Conservation (phyloP, 208 protist species). For the Naegleria gruberi region DNA sequence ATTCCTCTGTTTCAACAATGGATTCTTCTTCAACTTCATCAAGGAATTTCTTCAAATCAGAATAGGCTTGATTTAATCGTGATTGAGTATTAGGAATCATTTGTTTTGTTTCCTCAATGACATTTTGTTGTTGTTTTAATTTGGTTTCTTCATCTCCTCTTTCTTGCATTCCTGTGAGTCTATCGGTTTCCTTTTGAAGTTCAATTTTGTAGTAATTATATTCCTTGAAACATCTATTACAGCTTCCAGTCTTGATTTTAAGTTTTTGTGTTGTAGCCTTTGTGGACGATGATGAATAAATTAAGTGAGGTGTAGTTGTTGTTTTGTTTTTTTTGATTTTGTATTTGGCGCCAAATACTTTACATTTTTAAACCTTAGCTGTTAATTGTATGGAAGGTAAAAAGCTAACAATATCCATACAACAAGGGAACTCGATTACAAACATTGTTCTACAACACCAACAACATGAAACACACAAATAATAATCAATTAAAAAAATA, state of each 20-base stretch:
- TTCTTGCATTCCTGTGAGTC: neutral
- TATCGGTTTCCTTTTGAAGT: neutral
- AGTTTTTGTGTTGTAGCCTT: neutral
- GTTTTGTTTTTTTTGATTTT: neutral
- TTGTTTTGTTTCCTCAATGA: neutral
- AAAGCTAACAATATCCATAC: too few species aligned
- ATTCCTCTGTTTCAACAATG: neutral
- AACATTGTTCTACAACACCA: too few species aligned
- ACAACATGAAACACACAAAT: too few species aligned
- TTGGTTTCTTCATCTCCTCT: neutral
- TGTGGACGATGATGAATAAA: too few species aligned
- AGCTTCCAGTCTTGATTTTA: neutral
- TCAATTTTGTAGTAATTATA: neutral
- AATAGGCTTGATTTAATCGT: neutral
- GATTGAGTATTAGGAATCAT: neutral
- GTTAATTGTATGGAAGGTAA: too few species aligned
- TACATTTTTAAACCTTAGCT: too few species aligned
- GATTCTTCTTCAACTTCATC: neutral
- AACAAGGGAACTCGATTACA: too few species aligned
- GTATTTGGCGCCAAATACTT: too few species aligned
- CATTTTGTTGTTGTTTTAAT: slow-evolving; percentile 1
- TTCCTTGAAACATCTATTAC: neutral
- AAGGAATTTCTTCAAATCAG: neutral
- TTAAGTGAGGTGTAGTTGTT: neutral
- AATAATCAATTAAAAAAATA: too few species aligned